Conservation (phyloP, 108 stramenopile species). For the Cyclotella kingstonii region DNA sequence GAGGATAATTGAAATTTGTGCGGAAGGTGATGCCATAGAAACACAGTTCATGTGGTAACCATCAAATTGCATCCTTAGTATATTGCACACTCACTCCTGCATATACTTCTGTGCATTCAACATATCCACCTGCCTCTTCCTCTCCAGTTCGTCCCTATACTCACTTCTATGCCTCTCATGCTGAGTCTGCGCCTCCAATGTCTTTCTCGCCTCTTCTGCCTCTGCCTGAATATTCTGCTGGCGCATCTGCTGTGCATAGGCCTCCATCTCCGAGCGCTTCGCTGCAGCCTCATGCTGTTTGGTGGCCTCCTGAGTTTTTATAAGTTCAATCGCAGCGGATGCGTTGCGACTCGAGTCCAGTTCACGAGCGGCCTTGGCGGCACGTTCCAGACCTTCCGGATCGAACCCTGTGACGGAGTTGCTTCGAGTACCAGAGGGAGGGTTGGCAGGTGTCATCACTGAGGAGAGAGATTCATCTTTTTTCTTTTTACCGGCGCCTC, state of each 20-base stretch:
- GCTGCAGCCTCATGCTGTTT: conserved; percentile 90
- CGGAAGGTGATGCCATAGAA: background rate
- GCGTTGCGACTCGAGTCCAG: conserved; percentile 81
- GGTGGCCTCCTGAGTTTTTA: conserved; percentile 92
- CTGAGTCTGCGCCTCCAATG: conserved; percentile 92
- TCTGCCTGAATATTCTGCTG: conserved; percentile 91
- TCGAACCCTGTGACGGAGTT: conserved; percentile 84
- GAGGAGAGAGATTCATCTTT: conserved; percentile 64
- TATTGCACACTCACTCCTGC: conserved; percentile 79
- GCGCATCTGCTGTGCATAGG: conserved; percentile 84
- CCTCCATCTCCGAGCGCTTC: conserved; percentile 88
- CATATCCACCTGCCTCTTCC: conserved; percentile 96
- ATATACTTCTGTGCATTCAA: conserved; percentile 93
- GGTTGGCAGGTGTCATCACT: conserved; percentile 81
- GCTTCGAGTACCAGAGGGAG: conserved; percentile 52
- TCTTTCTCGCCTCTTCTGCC: conserved; percentile 93
- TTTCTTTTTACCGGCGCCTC: conserved; percentile 56
- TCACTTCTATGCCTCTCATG: conserved; percentile 88
- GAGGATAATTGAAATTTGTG: background rate
- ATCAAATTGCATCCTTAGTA: background rate
- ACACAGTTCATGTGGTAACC: background rate
- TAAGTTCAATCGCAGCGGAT: conserved; percentile 83
- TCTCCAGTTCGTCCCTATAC: conserved; percentile 94
- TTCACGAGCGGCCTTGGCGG: conserved; percentile 91
- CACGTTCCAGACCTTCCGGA: conserved; percentile 92